phyloP scores from a whole-genome alignment of 192 early-diverging fungal species.

The Podila verticillata region DNA sequence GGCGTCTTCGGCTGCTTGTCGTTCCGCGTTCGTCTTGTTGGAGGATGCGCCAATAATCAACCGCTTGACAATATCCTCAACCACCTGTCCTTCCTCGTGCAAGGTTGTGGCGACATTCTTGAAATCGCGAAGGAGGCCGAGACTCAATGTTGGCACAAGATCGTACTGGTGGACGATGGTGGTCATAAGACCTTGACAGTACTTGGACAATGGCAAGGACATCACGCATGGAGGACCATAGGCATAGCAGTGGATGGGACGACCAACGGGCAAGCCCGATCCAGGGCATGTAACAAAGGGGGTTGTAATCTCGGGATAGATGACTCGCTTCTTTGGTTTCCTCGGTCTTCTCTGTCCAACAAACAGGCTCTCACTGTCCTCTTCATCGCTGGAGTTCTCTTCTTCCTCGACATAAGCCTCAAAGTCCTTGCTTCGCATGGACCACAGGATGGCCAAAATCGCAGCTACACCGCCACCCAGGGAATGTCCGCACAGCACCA shows the following conservation, averaged over 20 bases:
- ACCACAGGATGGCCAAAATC: constrained; percentile 81
- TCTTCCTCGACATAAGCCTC: constrained; percentile 43
- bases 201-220: constrained; percentile 70
- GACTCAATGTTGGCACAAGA: constrained; percentile 77
- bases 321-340: constrained; percentile 16
- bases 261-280: constrained; percentile 72
- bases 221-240: constrained; percentile 87
- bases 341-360: constrained; percentile 4
- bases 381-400: constrained; percentile 43
- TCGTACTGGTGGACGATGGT: constrained; percentile 87
- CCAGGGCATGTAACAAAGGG: constrained; percentile 71
- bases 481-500: constrained; percentile 90
- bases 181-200: constrained; percentile 78
- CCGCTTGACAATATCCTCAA: constrained; percentile 72
- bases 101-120: constrained; percentile 75
- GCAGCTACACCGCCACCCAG: constrained; percentile 89
- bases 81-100: constrained; percentile 65
- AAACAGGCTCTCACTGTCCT: constrained; percentile 22
- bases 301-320: constrained; percentile 51
- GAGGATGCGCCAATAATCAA: constrained; percentile 58
- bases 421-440: constrained; percentile 57
- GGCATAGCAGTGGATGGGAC: constrained; percentile 85
- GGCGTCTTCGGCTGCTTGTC: constrained; percentile 20
- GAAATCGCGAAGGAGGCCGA: constrained; percentile 81
- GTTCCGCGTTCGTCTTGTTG: constrained; percentile 31